These are phyloP conservation scores for Trichoderma sp. DNA, from an alignment of 2,329 filamentous ascomycete genomes.

Conservation along the genomic window DNA sequence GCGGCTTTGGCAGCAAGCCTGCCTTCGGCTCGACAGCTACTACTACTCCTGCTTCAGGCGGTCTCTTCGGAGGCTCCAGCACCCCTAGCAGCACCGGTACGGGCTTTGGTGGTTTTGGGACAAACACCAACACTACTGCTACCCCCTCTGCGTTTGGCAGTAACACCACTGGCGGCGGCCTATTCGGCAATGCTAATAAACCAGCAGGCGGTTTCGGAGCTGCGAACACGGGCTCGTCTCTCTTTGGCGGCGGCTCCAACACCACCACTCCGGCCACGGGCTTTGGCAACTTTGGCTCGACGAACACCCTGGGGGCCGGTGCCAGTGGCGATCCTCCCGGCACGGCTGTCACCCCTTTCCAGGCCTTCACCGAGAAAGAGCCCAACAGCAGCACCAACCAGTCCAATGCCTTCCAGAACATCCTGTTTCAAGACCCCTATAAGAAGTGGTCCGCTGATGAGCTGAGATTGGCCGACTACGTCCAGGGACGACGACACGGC, in stretches of 20 bases:
- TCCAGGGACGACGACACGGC: constrained; percentile 79
- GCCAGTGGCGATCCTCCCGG: constrained; percentile 64
- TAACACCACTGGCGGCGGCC: constrained; percentile 44
- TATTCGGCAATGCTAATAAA: constrained; percentile 58
- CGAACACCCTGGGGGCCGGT: constrained; percentile 51
- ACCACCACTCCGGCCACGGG: constrained; percentile 38
- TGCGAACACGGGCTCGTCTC: constrained; percentile 45
- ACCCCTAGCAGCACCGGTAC: constrained; percentile 42
- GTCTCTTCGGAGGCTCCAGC: constrained; percentile 51
- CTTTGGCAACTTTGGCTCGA: constrained; percentile 48
- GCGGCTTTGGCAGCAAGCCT: constrained; percentile 51
- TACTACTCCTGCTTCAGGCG: constrained; percentile 43
- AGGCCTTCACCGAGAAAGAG: constrained; percentile 74
- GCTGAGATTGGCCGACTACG: constrained; percentile 81
- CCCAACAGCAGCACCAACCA: constrained; percentile 51
- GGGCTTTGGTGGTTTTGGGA: constrained; percentile 49
- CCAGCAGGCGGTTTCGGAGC: constrained; percentile 51
- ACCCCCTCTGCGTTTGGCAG: constrained; percentile 46
- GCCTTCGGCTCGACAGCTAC: constrained; percentile 54
- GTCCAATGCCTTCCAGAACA: constrained; percentile 72
- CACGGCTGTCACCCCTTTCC: constrained; percentile 70
- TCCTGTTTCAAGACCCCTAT: constrained; percentile 77
- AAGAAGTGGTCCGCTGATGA: constrained; percentile 91
- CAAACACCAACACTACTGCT: constrained; percentile 37
- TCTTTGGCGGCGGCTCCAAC: constrained; percentile 50